Conservation (phyloP, 257 asterid genomes). For the Solanum clarkiae region DNA sequence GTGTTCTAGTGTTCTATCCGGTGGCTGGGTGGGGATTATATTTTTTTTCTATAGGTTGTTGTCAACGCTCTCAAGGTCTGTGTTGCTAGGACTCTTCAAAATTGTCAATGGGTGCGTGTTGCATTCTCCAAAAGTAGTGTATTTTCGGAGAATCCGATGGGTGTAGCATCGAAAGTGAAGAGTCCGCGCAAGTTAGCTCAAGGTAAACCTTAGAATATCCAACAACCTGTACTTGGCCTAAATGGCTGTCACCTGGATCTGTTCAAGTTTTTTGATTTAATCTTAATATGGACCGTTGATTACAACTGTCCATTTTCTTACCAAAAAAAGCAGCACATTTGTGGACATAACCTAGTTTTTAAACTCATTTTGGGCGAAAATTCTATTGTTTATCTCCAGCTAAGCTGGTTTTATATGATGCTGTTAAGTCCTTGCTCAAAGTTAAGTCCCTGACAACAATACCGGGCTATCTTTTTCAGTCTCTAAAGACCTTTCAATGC, state of each 20-base stretch:
- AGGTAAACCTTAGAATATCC: neutral
- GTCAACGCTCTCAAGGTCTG: neutral
- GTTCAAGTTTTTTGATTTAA: neutral
- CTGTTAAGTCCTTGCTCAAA: neutral
- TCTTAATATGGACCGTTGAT: neutral
- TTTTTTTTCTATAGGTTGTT: neutral
- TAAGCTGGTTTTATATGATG: neutral
- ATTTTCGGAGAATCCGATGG: too few species aligned
- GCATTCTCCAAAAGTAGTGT: too few species aligned
- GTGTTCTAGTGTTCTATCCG: neutral
- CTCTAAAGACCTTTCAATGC: neutral
- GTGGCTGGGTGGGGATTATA: neutral
- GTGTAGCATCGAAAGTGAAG: too few species aligned
- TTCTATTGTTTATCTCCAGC: neutral
- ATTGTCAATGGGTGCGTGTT: too few species aligned
- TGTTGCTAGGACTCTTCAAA: too few species aligned
- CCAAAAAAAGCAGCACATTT: neutral
- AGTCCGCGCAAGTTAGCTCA: too few species aligned
- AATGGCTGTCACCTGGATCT: neutral
- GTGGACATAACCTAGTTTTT: neutral
- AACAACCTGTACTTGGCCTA: neutral
- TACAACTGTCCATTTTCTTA: neutral
- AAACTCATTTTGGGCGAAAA: neutral
- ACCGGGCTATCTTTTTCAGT: neutral
- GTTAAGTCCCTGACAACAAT: neutral